These are phyloP conservation scores for Aurinia saxatilis DNA, from an alignment of 345 rosid genomes.

Conservation along the genomic window DNA sequence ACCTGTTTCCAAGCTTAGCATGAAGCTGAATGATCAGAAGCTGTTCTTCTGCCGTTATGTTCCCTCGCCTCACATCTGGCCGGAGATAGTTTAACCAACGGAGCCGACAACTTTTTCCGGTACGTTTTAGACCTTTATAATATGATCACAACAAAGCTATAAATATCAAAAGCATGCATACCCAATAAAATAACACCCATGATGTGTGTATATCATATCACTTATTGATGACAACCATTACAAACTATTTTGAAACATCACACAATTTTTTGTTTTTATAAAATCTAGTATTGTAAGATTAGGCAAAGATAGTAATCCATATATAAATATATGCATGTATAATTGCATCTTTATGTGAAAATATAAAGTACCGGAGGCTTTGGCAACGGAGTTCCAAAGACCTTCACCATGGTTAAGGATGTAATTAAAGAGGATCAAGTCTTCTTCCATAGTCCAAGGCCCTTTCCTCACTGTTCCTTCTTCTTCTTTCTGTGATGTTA, in stretches of 20 bases:
- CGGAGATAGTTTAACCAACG: slow-evolving; percentile 32
- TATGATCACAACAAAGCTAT: too few species aligned
- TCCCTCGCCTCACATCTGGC: slow-evolving; percentile 31
- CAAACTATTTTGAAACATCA: too few species aligned
- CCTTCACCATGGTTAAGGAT: slow-evolving; percentile 62
- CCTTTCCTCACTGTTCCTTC: slow-evolving; percentile 57
- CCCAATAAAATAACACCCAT: too few species aligned
- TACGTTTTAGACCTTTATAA: slow-evolving; percentile 46
- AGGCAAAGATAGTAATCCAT: not conserved
- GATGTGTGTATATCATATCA: too few species aligned
- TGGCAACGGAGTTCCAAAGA: slow-evolving; percentile 67
- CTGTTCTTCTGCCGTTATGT: slow-evolving; percentile 25
- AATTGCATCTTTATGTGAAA: not conserved
- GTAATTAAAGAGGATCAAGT: slow-evolving; percentile 49
- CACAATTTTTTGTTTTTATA: too few species aligned
- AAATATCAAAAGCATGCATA: too few species aligned
- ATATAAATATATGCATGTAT: not conserved
- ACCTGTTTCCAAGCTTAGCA: slow-evolving; percentile 33
- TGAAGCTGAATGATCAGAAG: slow-evolving; percentile 26
- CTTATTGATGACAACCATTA: too few species aligned
- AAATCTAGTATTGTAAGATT: not conserved
- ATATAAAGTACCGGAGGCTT: slow-evolving; percentile 43
- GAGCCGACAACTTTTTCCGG: slow-evolving; percentile 84
- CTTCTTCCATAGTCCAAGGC: slow-evolving; percentile 76
- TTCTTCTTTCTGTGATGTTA: slow-evolving; percentile 31